These are phyloP conservation scores for Hirschfeldia incana DNA, from an alignment of 345 rosid species.

Conservation along the genomic window DNA sequence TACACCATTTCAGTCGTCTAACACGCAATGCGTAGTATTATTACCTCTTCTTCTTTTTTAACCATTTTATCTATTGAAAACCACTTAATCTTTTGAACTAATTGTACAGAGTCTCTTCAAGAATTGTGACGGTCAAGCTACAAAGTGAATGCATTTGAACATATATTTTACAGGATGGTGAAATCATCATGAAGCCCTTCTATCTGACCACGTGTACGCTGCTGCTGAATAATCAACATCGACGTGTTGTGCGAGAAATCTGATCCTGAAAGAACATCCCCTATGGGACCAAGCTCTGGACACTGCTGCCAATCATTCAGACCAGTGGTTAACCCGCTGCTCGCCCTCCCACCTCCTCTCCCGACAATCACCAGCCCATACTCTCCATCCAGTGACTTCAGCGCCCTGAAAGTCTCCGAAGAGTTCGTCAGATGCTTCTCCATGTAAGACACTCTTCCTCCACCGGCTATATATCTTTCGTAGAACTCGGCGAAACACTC, in stretches of 20 bases:
- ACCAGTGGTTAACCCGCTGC: constrained; percentile 68
- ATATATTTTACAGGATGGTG: constrained; percentile 65
- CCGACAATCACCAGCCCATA: constrained; percentile 80
- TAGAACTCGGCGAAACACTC: constrained; percentile 91
- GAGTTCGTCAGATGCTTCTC: constrained; percentile 93
- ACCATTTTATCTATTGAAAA: constrained; percentile 12
- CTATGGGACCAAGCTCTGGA: constrained; percentile 90
- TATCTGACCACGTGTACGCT: constrained; percentile 57
- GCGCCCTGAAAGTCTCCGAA: constrained; percentile 73
- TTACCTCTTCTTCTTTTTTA: background rate
- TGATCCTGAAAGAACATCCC: constrained; percentile 87
- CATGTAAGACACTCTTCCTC: constrained; percentile 72
- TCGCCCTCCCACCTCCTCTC: constrained; percentile 67
- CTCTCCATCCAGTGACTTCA: constrained; percentile 70
- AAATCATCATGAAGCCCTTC: constrained; percentile 91
- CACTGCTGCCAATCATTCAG: constrained; percentile 96
- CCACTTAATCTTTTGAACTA: background rate
- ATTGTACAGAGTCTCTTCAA: constrained; percentile 18
- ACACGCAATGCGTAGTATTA: constrained; percentile 4
- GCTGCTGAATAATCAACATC: constrained; percentile 85
- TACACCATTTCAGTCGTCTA: constrained; percentile 5
- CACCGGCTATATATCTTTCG: constrained; percentile 66
- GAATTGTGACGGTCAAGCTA: too few relatives aligned
- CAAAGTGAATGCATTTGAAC: constrained; percentile 2
- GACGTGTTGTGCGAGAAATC: constrained; percentile 68